Percentiles rank a stretch among this genome's conserved stretches.
phyloP scores from a whole-genome alignment of 495 filamentous ascomycete genomes.

The Antarctomyces pellizariae region DNA sequence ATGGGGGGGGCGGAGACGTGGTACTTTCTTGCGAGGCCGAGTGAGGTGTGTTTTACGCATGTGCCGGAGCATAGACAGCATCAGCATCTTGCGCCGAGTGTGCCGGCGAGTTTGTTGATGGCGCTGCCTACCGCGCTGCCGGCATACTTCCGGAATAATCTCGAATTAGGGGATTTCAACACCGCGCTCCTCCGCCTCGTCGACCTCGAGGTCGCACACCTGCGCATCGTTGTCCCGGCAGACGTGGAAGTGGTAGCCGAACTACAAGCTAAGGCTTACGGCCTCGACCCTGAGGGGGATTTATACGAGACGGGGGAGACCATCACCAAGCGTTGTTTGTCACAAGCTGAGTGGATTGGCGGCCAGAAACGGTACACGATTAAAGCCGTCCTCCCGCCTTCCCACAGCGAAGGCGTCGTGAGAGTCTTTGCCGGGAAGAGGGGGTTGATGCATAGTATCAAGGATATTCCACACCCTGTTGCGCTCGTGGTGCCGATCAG shows the following conservation, averaged over 20 bases:
- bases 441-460: constrained; percentile 86
- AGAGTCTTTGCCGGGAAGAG: constrained; percentile 88
- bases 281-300: constrained; percentile 70
- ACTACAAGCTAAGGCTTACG: constrained; percentile 61
- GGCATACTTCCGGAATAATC: constrained; percentile 58
- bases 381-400: constrained; percentile 73
- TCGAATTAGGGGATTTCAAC: constrained; percentile 72
- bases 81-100: constrained; percentile 79
- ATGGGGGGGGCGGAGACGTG: constrained; percentile 53
- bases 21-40: constrained; percentile 76
- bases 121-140: constrained; percentile 70
- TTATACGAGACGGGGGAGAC: constrained; percentile 80
- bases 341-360: constrained; percentile 75
- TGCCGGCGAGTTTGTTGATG: constrained; percentile 61
- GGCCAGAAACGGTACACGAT: constrained; percentile 78
- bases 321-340: constrained; percentile 62
- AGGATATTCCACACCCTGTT: constrained; percentile 78
- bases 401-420: constrained; percentile 71
- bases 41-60: constrained; percentile 85
- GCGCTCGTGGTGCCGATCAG: constrained; percentile 78
- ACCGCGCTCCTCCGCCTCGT: constrained; percentile 72
- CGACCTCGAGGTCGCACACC: constrained; percentile 73
- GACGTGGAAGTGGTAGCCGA: constrained; percentile 91
- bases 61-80: constrained; percentile 64
- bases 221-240: constrained; percentile 63